Evolutionary conservation across 2,329 filamentous ascomycete species (phyloP).

Genomic region (Colletotrichum gloeosporioides): DNA sequence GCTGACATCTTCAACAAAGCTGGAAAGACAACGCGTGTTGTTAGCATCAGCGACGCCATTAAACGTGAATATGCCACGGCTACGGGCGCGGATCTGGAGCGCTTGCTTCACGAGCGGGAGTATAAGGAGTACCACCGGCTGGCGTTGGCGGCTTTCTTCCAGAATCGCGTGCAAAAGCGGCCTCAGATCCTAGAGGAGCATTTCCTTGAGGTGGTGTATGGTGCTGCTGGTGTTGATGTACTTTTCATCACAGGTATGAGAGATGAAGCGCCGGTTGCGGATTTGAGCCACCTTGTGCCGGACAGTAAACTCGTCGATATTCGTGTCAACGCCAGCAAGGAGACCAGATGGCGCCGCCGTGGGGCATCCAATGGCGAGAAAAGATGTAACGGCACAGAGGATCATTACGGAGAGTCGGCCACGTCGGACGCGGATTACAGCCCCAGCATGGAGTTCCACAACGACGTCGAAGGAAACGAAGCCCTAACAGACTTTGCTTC

Average conservation of each 20-base stretch:
- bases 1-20: constrained; percentile 39
- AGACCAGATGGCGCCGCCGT: constrained; percentile 33
- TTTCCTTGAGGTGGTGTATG: constrained; percentile 52
- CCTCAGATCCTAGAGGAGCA: constrained; percentile 55
- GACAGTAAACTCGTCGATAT: constrained; percentile 60
- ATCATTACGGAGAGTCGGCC: background rate
- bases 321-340: constrained; percentile 44
- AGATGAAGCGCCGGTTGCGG: constrained; percentile 61
- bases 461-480: constrained; percentile 48
- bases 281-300: constrained; percentile 60
- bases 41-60: constrained; percentile 63
- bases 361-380: background rate
- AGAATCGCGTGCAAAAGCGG: constrained; percentile 44
- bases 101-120: constrained; percentile 55
- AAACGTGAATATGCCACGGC: constrained; percentile 61
- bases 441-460: constrained; percentile 56
- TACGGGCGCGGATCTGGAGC: constrained; percentile 50
- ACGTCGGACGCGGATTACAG: constrained; percentile 27
- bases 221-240: constrained; percentile 51
- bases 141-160: constrained; percentile 57
- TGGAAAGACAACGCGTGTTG: constrained; percentile 38
- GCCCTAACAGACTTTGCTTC: constrained; percentile 45
- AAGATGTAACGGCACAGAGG: constrained; percentile 1
- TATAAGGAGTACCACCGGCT: constrained; percentile 68
- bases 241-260: constrained; percentile 68